These are phyloP conservation scores for Cytidiella melzeri DNA, from an alignment of 768 basidiomycete species.

Conservation along the genomic window DNA sequence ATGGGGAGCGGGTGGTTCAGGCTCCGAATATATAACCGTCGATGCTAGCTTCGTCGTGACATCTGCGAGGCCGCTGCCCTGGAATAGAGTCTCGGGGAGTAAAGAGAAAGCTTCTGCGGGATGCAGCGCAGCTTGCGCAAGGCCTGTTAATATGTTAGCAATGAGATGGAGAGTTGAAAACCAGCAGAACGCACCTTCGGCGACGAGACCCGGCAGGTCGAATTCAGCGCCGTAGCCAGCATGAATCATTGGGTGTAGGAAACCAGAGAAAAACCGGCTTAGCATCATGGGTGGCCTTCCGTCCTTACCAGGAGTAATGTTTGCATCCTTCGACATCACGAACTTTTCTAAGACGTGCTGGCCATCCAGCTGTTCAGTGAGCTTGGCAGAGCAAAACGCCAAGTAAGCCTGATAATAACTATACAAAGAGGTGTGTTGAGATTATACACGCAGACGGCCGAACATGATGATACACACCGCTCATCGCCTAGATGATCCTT, in stretches of 20 bases:
- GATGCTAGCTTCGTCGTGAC: conserved; percentile 3
- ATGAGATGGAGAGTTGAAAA: neutral
- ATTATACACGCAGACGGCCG: neutral
- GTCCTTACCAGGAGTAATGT: conserved; percentile 12
- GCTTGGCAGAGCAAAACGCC: conserved; percentile 41
- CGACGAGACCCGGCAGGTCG: conserved; percentile 47
- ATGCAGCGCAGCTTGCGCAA: conserved; percentile 44
- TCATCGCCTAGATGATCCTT: conserved; percentile 51
- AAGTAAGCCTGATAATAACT: conserved; percentile 60
- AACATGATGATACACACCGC: conserved; percentile 32
- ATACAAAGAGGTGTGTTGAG: neutral
- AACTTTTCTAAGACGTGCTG: conserved; percentile 49
- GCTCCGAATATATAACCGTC: neutral
- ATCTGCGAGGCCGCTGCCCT: neutral
- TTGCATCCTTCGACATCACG: conserved; percentile 40
- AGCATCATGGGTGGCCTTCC: conserved; percentile 44
- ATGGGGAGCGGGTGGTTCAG: conserved; percentile 24
- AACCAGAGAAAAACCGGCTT: conserved; percentile 45
- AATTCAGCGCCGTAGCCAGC: conserved; percentile 60
- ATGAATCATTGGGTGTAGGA: conserved; percentile 64
- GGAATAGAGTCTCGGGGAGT: conserved; percentile 25
- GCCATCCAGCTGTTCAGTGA: conserved; percentile 35
- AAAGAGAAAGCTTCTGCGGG: conserved; percentile 28
- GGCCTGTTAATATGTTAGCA: neutral
- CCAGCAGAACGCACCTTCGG: conserved; percentile 43